Conservation (phyloP, 805 yeast genomes). For the Blastobotrys peoriensis region DNA sequence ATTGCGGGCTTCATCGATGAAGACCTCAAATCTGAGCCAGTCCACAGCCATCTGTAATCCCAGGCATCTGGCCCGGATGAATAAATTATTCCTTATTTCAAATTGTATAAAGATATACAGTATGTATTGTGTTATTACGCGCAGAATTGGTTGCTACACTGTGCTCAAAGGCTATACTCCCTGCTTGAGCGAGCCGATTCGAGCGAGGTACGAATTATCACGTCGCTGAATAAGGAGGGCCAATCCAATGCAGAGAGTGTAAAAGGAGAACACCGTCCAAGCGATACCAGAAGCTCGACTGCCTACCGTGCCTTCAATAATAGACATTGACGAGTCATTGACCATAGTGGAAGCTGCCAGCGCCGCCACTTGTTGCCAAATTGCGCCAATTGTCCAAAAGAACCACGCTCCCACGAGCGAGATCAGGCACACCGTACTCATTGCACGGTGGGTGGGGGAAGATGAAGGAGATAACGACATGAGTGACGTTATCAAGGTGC, state of each 20-base stretch:
- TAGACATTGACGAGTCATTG: slow-evolving; percentile 13
- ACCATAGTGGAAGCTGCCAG: slow-evolving; percentile 14
- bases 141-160: no score
- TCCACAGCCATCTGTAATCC: no score
- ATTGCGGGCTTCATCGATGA: slow-evolving; percentile 36
- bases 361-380: slow-evolving; percentile 22
- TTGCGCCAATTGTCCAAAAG: slow-evolving; percentile 19
- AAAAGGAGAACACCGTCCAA: slow-evolving; percentile 20
- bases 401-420: slow-evolving; percentile 10
- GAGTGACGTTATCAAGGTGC: slow-evolving; percentile 6
- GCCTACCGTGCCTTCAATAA: slow-evolving; percentile 14
- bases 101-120: no score
- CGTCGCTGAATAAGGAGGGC: not conserved
- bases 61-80: no score
- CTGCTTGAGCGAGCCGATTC: no score
- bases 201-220: not conserved
- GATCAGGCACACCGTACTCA: slow-evolving; percentile 2
- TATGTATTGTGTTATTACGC: no score
- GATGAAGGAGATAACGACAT: slow-evolving; percentile 7
- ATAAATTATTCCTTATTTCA: no score
- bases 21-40: slow-evolving; percentile 15
- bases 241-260: not conserved
- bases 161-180: no score
- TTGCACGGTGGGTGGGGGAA: slow-evolving; percentile 7
- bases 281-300: slow-evolving; percentile 18